Base-by-base conservation (phyloP, 1,139 yeast genomes). In the Magnusiomyces clavatus region DNA sequence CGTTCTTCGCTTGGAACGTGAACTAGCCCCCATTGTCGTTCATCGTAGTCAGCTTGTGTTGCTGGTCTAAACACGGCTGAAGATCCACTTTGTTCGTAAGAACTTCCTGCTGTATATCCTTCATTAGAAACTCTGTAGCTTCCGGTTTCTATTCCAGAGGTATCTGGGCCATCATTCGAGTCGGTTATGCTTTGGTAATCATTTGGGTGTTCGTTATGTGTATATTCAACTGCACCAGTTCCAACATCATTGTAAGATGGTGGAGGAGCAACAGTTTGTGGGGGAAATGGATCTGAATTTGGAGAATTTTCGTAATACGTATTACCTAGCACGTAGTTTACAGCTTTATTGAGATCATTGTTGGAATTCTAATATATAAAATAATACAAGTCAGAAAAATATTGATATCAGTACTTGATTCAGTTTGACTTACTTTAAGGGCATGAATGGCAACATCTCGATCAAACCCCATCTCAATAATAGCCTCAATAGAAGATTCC, bases 401-500 rank as follows among this genome's bases (percentile, higher is more conserved):
- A 10, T 10, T 34, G 53, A 48, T 37, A 39, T 34, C 2, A 43
- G 34, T 20, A 3, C n/a, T 14, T 37, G 39, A 16, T 43, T 40
- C 17, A 16, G 43, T 16, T 36, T 38, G 13, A 13, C 64, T 17
- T 47, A 67, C 69, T 47, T 61, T 55, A 38, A 69, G 56, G 1
- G 73, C 73, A 12, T 54, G 49, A 11, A 57, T 46, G 6, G 73
- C 73, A 34, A 63, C 64, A 1, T 72, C 77, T 5, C 66, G 69
- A 54, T 75, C 64, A 63, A 82, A 77, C 36, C 88, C 89, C 88
- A 83, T 82, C 52, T 78, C 85, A 49, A 71, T 67, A 54, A 82
- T 73, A 60, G 71, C 74, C 10, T 16, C 14, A n/a, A 46, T 38
- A 17, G 17, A 34, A 19, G 35, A 8, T 13, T 38, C 48, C 4